Conservation (phyloP, 2,329 filamentous ascomycete genomes). For the Penicillium freii region DNA sequence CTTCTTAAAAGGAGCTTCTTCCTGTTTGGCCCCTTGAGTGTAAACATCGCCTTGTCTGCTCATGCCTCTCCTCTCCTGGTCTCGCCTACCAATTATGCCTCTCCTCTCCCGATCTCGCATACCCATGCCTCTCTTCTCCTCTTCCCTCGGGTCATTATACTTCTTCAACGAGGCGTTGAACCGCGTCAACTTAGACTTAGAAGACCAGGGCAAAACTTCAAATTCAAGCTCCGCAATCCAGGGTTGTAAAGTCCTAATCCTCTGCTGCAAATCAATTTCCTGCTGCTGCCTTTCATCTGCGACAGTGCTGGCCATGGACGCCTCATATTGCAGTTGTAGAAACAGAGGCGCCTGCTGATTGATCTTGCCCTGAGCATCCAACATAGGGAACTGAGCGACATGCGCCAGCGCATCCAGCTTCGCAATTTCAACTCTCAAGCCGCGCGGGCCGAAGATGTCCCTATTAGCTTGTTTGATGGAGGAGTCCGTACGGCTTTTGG, state of each 20-base stretch:
- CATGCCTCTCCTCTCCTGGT: not conserved
- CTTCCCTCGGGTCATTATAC: conserved; percentile 10
- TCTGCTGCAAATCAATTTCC: conserved; percentile 11
- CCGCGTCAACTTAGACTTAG: conserved; percentile 23
- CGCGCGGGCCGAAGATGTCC: conserved; percentile 26
- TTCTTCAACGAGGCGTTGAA: conserved; percentile 28
- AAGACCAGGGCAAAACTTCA: conserved; percentile 21
- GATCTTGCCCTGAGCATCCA: conserved; percentile 26
- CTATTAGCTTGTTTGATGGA: conserved; percentile 24
- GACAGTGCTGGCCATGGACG: not conserved
- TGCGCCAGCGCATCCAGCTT: conserved; percentile 29
- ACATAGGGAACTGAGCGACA: conserved; percentile 26
- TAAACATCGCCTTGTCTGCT: not conserved
- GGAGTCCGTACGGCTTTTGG: conserved; percentile 26
- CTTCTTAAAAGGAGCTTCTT: conserved; percentile 13
- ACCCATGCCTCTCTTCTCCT: not conserved
- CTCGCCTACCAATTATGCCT: not conserved
- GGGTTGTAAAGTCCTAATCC: conserved; percentile 21
- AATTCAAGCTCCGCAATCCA: conserved; percentile 30
- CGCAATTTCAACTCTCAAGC: conserved; percentile 28
- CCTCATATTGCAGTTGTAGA: conserved; percentile 10
- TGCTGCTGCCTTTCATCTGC: conserved; percentile 1
- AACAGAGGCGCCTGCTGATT: conserved; percentile 19
- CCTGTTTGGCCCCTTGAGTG: not conserved
- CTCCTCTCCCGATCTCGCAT: not conserved